These are phyloP conservation scores for Colletotrichum australisinense DNA, from an alignment of 2,329 filamentous ascomycete genomes.

Conservation along the genomic window DNA sequence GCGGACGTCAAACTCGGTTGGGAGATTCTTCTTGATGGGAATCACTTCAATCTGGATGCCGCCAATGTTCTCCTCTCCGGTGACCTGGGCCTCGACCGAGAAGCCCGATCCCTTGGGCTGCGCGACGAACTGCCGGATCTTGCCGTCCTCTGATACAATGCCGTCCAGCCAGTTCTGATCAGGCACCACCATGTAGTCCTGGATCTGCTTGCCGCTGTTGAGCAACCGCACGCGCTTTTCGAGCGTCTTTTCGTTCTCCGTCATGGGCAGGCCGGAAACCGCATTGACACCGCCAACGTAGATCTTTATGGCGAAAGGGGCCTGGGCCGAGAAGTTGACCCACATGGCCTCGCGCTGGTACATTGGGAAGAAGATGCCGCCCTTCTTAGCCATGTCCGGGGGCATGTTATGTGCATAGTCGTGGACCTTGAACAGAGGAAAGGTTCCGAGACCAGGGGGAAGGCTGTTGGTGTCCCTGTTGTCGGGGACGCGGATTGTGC, in stretches of 20 bases:
- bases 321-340: conserved; percentile 44
- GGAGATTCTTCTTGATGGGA: conserved; percentile 30
- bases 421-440: conserved; percentile 51
- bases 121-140: conserved; percentile 60
- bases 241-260: conserved; percentile 37
- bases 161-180: conserved; percentile 54
- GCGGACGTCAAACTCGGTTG: conserved; percentile 31
- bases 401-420: conserved; percentile 48
- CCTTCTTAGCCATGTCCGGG: conserved; percentile 48
- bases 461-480: conserved; percentile 44
- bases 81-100: conserved; percentile 58
- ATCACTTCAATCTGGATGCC: conserved; percentile 58
- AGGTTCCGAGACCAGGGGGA: conserved; percentile 49
- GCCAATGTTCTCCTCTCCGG: conserved; percentile 51
- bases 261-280: conserved; percentile 48
- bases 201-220: conserved; percentile 32
- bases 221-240: conserved; percentile 32
- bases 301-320: conserved; percentile 51
- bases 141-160: conserved; percentile 47
- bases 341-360: conserved; percentile 55
- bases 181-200: conserved; percentile 50
- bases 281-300: conserved; percentile 54
- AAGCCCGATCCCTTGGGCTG: conserved; percentile 55
- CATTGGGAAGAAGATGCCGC: conserved; percentile 60
- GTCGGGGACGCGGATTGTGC: conserved; percentile 57